Evolutionary conservation across 371 early-diverging fungal species (phyloP).

Genomic region (Saksenaea oblongispora): DNA sequence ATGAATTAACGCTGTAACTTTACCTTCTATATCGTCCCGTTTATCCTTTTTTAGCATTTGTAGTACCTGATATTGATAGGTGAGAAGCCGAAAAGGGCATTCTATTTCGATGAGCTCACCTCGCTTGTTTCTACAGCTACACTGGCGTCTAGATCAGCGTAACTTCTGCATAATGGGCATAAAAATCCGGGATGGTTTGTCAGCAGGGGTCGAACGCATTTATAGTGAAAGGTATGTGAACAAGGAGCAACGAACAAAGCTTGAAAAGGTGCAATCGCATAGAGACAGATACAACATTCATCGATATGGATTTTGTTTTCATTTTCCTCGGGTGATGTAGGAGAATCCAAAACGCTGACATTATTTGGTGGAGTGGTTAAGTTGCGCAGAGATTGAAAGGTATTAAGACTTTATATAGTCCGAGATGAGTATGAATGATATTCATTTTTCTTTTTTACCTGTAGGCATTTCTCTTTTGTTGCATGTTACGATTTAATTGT

Average conservation of each 20-base stretch:
- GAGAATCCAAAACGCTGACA: constrained; percentile 29
- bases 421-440: constrained; percentile 1
- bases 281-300: constrained; percentile 95
- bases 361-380: constrained; percentile 39
- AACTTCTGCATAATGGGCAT: constrained; percentile 92
- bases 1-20: not conserved
- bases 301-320: constrained; percentile 13
- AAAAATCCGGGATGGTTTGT: constrained; percentile 69
- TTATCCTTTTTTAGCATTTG: constrained; percentile 2
- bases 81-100: not conserved
- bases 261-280: constrained; percentile 83
- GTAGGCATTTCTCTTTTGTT: constrained; percentile 21
- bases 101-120: not conserved
- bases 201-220: constrained; percentile 76
- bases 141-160: constrained; percentile 82
- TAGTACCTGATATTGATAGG: not conserved
- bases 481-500: constrained; percentile 20
- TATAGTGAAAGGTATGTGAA: constrained; percentile 92
- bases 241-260: constrained; percentile 92
- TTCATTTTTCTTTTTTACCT: constrained; percentile 18
- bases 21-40: not conserved
- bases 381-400: constrained; percentile 37
- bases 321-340: constrained; percentile 13
- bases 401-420: constrained; percentile 28
- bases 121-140: constrained; percentile 53